Percentiles rank a stretch among this genome's conserved stretches.
Conservation (phyloP, 768 basidiomycete genomes). For the Suillus cothurnatus region DNA sequence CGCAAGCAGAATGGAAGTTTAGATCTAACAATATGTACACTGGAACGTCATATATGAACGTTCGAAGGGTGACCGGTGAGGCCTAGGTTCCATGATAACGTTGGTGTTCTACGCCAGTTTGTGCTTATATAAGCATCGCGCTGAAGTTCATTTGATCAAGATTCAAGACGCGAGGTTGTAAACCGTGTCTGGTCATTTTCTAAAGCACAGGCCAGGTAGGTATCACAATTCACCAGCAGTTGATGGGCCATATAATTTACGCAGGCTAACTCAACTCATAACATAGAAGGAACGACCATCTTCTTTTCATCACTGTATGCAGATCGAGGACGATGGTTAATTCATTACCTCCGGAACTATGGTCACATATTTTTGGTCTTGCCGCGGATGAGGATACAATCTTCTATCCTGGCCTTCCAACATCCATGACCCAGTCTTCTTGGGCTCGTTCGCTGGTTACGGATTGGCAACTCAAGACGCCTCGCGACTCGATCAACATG, state of each 20-base stretch:
- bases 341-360: constrained; percentile 68
- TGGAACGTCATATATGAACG: background rate
- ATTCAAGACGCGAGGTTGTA: background rate
- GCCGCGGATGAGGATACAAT: constrained; percentile 73
- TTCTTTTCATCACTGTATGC: background rate
- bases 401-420: constrained; percentile 61
- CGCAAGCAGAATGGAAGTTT: background rate
- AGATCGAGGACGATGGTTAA: constrained; percentile 23
- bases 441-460: constrained; percentile 56
- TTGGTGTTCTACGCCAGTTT: too few relatives aligned
- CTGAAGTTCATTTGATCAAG: background rate
- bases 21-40: background rate
- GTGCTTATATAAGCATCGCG: background rate
- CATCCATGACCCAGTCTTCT: constrained; percentile 60
- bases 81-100: too few relatives aligned
- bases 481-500: constrained; percentile 58
- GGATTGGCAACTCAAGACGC: constrained; percentile 60
- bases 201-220: background rate
- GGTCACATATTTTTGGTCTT: constrained; percentile 69
- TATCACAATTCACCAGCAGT: background rate
- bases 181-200: background rate
- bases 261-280: background rate
- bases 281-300: background rate
- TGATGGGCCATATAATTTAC: background rate
- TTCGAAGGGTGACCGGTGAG: too few relatives aligned